Evolutionary conservation across 129 eudicot species (phyloP), one percentile per base, ranked within the genome.

Genomic region (Artemisia annua): DNA sequence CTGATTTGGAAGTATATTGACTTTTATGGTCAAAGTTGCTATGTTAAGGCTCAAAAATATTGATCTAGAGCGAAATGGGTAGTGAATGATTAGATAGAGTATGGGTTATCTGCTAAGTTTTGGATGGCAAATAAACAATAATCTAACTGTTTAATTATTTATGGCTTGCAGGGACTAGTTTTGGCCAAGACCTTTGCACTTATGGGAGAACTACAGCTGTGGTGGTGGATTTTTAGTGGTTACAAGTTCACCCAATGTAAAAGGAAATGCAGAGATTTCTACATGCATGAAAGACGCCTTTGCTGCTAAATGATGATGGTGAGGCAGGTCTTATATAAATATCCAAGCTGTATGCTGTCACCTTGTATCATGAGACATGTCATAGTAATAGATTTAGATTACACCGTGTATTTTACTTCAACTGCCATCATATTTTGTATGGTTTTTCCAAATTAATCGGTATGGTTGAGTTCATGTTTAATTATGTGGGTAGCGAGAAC

Each of bases 161-260:
- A 57, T 67, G 63, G 68, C n/a, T 35, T 60, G 57, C 71, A 77
- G 81, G 81, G 81, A 77, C 65, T 77, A 77, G 68, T 66, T 56
- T 66, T 56, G 58, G 78, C 14, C 30, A 57, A 24, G 26, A 46
- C 61, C 11, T 28, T 68, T 50, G 51, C 28, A 28, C 39, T 51
- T n/a, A 2, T 30, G 2, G 49, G 14, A 24, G 70, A 51, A 73
- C 46, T 53, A 19, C 19, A 63, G 28, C 55, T 64, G 18, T 11
- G 46, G 72, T 75, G 48, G 39, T 10, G 48, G 32, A 53, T 51
- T 44, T 46, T 66, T 19, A 18, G 64, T 30, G 75, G 69, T 61
- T 69, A 12, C 64, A 32, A 39, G 69, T 28, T 28, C 32, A 8
- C 50, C 43, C 5, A 48, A 24, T 19, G 46, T 63, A 39, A 22